Percentiles rank a stretch among this genome's conserved stretches.
Conservation (phyloP, 2,329 filamentous ascomycete genomes). For the Epichloe gansuensis region DNA sequence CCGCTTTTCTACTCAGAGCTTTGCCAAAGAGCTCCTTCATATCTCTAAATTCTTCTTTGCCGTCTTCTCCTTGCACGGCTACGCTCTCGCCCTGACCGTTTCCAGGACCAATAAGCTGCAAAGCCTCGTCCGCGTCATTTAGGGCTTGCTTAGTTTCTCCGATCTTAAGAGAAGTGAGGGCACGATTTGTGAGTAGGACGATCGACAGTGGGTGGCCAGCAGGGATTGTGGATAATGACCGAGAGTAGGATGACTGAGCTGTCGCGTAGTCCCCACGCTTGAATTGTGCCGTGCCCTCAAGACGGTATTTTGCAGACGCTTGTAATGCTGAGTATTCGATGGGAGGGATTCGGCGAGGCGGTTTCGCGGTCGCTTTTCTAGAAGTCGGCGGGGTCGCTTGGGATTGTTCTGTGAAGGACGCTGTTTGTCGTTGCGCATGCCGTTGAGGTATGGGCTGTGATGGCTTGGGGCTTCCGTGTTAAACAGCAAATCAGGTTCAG, state of each 20-base stretch:
- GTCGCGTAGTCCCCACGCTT: conserved; percentile 87
- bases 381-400: conserved; percentile 20
- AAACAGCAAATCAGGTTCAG: conserved; percentile 55
- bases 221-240: conserved; percentile 64
- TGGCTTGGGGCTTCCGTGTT: conserved; percentile 24
- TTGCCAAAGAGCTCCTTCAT: conserved; percentile 94
- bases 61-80: conserved; percentile 46
- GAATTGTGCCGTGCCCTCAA: conserved; percentile 76
- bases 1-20: conserved; percentile 85
- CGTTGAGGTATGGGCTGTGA: conserved; percentile 25
- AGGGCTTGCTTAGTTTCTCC: conserved; percentile 85
- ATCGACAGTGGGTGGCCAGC: conserved; percentile 71
- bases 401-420: conserved; percentile 19
- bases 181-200: conserved; percentile 82
- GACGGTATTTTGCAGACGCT: conserved; percentile 65
- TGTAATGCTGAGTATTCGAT: conserved; percentile 59
- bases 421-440: conserved; percentile 20
- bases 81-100: conserved; percentile 75
- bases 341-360: conserved; percentile 49
- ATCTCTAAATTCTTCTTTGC: conserved; percentile 55
- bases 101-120: conserved; percentile 66
- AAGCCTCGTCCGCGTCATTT: conserved; percentile 67
- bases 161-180: conserved; percentile 80
- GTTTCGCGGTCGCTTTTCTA: conserved; percentile 31
- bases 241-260: conserved; percentile 72